These are phyloP conservation scores for Pythium monospermum DNA, from an alignment of 352 stramenopile genomes.

Conservation along the genomic window DNA sequence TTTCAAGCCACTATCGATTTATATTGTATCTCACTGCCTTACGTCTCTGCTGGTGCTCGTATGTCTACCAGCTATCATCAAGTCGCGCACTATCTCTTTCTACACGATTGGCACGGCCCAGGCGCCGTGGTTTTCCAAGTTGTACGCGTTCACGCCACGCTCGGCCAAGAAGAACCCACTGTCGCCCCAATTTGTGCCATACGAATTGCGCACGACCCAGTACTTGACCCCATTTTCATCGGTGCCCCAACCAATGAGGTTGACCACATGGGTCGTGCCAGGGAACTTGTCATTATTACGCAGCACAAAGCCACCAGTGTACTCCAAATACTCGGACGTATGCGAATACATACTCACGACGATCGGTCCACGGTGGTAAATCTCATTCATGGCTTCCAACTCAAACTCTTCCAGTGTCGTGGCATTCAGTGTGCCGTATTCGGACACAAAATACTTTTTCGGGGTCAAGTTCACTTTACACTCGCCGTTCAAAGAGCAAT, in stretches of 20 bases:
- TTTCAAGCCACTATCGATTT: no score
- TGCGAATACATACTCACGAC: conserved; percentile 90
- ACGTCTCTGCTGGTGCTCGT: no score
- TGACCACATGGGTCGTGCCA: conserved; percentile 89
- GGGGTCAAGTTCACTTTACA: conserved; percentile 54
- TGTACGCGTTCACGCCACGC: conserved; percentile 72
- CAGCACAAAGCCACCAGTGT: conserved; percentile 89
- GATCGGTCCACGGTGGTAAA: conserved; percentile 94
- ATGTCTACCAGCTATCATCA: no score
- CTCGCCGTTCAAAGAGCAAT: conserved; percentile 50
- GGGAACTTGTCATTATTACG: conserved; percentile 76
- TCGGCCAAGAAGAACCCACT: conserved; percentile 68
- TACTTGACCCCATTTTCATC: conserved; percentile 87
- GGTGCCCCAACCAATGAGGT: conserved; percentile 93
- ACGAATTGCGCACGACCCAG: conserved; percentile 95
- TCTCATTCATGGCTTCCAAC: conserved; percentile 91
- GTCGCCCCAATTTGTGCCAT: conserved; percentile 76
- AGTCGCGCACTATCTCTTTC: no score
- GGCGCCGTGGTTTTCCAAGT: conserved; percentile 64
- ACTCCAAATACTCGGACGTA: conserved; percentile 70
- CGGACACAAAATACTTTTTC: conserved; percentile 63
- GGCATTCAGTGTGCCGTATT: conserved; percentile 76
- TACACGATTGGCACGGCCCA: conserved; percentile 67
- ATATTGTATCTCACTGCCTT: not conserved
- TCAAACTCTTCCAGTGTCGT: conserved; percentile 60